phyloP scores from a whole-genome alignment of 1,284 basidiomycete species.

The Moesziomyces globuligerus region DNA sequence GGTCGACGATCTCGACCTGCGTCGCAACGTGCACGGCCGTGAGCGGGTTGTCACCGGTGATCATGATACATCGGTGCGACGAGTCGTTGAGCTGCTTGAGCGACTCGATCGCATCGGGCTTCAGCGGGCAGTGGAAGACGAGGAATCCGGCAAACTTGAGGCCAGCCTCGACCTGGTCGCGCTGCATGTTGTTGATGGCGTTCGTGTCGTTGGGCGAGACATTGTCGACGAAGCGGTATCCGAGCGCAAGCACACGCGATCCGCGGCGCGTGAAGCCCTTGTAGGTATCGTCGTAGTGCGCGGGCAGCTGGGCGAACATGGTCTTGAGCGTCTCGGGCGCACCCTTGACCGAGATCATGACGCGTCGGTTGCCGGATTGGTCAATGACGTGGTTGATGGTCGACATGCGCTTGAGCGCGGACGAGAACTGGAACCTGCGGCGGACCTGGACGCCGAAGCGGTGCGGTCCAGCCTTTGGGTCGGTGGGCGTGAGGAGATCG shows the following conservation, averaged over 20 bases:
- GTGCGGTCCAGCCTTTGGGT: slow-evolving; percentile 44
- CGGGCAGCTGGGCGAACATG: slow-evolving; percentile 62
- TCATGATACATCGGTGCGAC: slow-evolving; percentile 67
- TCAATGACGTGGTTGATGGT: slow-evolving; percentile 58
- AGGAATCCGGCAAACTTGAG: slow-evolving; percentile 66
- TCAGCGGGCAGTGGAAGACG: slow-evolving; percentile 67
- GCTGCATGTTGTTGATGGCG: slow-evolving; percentile 50
- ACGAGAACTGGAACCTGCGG: slow-evolving; percentile 67
- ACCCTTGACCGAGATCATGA: slow-evolving; percentile 64
- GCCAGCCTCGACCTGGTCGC: slow-evolving; percentile 59
- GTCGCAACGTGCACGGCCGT: slow-evolving; percentile 65
- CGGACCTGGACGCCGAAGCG: slow-evolving; percentile 53
- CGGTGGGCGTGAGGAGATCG: slow-evolving; percentile 56
- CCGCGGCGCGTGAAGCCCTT: slow-evolving; percentile 65
- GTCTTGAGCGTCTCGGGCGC: slow-evolving; percentile 64
- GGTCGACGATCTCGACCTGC: slow-evolving; percentile 66
- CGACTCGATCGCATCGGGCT: slow-evolving; percentile 61
- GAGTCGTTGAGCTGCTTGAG: slow-evolving; percentile 65
- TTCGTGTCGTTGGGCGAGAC: slow-evolving; percentile 29
- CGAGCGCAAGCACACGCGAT: slow-evolving; percentile 65
- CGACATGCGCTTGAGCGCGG: slow-evolving; percentile 66
- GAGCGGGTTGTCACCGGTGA: slow-evolving; percentile 67
- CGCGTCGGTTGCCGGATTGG: slow-evolving; percentile 33
- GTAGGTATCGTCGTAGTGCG: slow-evolving; percentile 65
- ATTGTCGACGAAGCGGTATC: slow-evolving; percentile 61